Base-by-base conservation (phyloP, 2,329 filamentous ascomycete genomes). In the Tolypocladium inflatum region DNA sequence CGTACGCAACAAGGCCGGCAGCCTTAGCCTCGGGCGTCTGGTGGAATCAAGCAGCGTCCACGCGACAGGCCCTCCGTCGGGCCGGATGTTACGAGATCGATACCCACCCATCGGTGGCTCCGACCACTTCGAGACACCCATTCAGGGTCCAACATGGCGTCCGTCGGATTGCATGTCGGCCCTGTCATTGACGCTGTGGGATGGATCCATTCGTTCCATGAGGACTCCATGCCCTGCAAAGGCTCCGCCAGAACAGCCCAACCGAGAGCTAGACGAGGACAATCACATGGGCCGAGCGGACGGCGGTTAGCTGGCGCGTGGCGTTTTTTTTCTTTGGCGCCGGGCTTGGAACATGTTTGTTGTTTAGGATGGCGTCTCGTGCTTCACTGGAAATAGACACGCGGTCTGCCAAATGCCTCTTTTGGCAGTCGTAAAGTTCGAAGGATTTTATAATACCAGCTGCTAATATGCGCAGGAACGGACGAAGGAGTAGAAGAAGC, bases 181-280 rank as follows among this genome's bases (percentile, higher is more conserved):
- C 52, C 51, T 45, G 53, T 35, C 37, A 55, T 41, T 55, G 30
- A 57, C 53, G 54, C 53, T 54, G 26, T 59, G 55, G 59, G 59
- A 58, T 38, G 42, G 39, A 55, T 55, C 59, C 61, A 59, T 61
- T 59, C 52, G 56, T 62, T 62, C 61, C 55, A 58, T 59, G 30
- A 53, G 57, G 54, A 53, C 41, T 57, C 56, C 43, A 33, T 41
- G 54, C 41, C 51, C 21, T 37, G 15, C 19, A n/a, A 30, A 19
- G 19, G 19, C 30, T 15, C 48, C 48, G 33, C 48, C 7, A 33
- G 30, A 42, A 37, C 48, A n/a, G 48, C 48, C 30, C 43, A 56
- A 17, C 37, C 10, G 21, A 26, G 35, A n/a, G 37, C 42, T 37
- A 11, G 37, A 30, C 23, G 21, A 19, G 21, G 37, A 41, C 52